Evolutionary conservation across 2,329 filamentous ascomycete species (phyloP).

Genomic region (Aureobasidium mangrovei): DNA sequence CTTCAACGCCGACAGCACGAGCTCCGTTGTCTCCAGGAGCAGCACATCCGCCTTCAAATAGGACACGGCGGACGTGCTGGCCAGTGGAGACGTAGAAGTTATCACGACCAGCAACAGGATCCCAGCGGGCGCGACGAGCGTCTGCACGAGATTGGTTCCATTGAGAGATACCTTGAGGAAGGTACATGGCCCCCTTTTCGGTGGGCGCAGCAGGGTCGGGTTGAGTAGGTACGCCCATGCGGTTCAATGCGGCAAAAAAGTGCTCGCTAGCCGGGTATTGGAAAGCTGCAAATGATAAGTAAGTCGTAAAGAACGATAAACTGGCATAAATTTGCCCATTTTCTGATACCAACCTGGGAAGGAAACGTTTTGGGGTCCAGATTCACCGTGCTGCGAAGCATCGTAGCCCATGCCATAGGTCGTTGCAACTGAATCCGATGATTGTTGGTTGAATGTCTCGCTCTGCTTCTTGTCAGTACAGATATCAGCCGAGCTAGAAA

Average conservation of each 20-base stretch:
- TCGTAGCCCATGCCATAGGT: conserved; percentile 34
- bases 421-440: conserved; percentile 25
- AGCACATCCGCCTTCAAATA: conserved; percentile 21
- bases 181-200: conserved; percentile 31
- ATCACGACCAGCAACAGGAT: conserved; percentile 25
- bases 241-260: conserved; percentile 30
- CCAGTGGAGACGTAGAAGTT: conserved; percentile 32
- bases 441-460: conserved; percentile 26
- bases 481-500: no score
- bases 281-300: neutral
- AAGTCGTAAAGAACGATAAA: neutral
- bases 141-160: conserved; percentile 32
- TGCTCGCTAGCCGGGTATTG: conserved; percentile 17
- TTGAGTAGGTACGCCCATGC: conserved; percentile 30
- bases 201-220: conserved; percentile 33
- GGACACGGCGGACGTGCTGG: conserved; percentile 30
- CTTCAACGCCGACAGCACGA: conserved; percentile 15
- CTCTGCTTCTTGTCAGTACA: neutral
- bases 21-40: conserved; percentile 6
- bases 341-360: conserved; percentile 3
- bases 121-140: conserved; percentile 33
- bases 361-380: conserved; percentile 41
- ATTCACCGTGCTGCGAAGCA: conserved; percentile 33
- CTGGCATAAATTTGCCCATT: neutral
- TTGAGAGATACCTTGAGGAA: conserved; percentile 30